Base-by-base conservation (phyloP, 2,329 filamentous ascomycete species). In the Fusarium sp. region DNA sequence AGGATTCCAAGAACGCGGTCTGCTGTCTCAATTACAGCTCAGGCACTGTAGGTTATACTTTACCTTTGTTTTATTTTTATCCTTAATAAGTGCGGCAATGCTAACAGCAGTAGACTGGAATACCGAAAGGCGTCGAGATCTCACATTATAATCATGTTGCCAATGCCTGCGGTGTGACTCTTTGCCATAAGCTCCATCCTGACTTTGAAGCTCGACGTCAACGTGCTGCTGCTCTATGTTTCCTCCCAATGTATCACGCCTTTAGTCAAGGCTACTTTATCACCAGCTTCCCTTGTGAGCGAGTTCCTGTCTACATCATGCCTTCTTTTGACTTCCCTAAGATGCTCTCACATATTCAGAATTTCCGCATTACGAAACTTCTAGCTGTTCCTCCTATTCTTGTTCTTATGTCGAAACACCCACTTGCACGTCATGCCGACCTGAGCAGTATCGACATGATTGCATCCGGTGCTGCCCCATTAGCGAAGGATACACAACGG, bases 61-160 rank as follows among this genome's bases (percentile, higher is more conserved):
- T 17, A 20, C 26, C 37, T 3, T 13, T 26, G 7, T 23, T 35
- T 26, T 18, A 30, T 27, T 23, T 35, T 26, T 18, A 30, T 27
- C n/a, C 9, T 23, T 12, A 18, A 27, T 4, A 17, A n/a, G 13
- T 35, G 3, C 41, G 14, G 11, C 33, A 7, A 49, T 18, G 38
- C 64, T 74, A 54, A 73, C 41, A 20, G 14, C 41, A 18, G 35
- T 40, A 78, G 77, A 97, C 94, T 0, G 93, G 94, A 10, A 85
- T 94, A 7, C 93, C 93, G 13, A 97, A 97, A 79, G 94, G 94
- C 14, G 93, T 96, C 17, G 90, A 92, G 80, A 92, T 96, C 70
- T 89, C 90, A n/a, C 93, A 97, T 80, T 83, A 85, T 65, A 92
- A 93, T 73, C 93, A 93, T 75, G 87, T 94, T 45, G 86, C 92